Base-by-base conservation (phyloP, 805 yeast genomes). In the Sporopachydermia quercuum region DNA sequence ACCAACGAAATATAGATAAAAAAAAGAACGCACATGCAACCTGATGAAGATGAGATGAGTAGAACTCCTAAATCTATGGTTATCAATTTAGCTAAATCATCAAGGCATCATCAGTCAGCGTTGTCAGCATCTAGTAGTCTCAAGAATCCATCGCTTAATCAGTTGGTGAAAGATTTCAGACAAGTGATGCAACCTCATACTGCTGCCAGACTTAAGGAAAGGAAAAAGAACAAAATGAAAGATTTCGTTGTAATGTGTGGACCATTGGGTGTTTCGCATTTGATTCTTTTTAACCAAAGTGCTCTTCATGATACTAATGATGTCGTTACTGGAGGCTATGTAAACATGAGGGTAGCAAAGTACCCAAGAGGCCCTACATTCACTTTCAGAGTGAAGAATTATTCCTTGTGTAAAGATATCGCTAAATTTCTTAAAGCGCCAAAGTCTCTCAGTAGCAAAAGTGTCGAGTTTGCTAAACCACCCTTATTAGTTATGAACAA, bases 221-320 rank as follows among this genome's bases (percentile, higher is more conserved):
- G 97, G 39, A 84, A 83, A 55, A 66, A 83, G 34, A 91, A 91
- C 59, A 82, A 77, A 54, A 66, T 91, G 48, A 84, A 81, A 57
- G 98, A 89, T 61, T 91, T 81, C 50, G 72, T 87, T n/a, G 94
- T 85, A n/a, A 87, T 91, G 96, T 83, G 96, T 33, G 97, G 97
- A 4, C 97, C 97, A 11, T 65, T 91, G 36, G 94, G 94, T 18
- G 95, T 91, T 16, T 70, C 89, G 4, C 95, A 89, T 60, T 60
- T 91, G 53, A 74, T 91, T 61, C 65, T 89, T 15, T 87, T 91
- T 64, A 78, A 85, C 45, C 95, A 86, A 55, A 71, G 82, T 33
- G 79, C 76, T 49, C 30, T 23, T 8, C 30, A 23, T 23, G 69
- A 68, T 35, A 63, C 79, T 1, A n/a, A 23, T 8, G n/a, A 8